Base-by-base conservation (phyloP, 352 stramenopile species). In the Sclerospora graminicola region DNA sequence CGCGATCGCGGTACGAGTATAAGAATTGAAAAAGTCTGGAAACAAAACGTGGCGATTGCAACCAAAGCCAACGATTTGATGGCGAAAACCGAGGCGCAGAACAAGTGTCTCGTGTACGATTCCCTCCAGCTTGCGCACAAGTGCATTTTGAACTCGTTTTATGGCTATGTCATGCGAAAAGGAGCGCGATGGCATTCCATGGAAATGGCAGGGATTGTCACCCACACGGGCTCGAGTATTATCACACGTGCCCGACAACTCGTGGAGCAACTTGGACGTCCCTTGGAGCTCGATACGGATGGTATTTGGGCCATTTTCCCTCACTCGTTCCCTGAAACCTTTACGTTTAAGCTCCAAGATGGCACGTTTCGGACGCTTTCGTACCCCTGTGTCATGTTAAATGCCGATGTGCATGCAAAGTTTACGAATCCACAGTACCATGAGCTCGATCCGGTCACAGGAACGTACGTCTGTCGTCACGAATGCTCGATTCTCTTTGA, bases 401-500 rank as follows among this genome's bases (percentile, higher is more conserved):
- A 99, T 62, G 95, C 95, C 15, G 90, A 98, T 58, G 93, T 99
- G 5, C 80, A 99, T 45, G 85, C 96, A 33, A 96, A 97, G 46
- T 99, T 98, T 64, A 98, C 95, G 14, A 99, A 99, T 55, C 93
- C 98, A 43, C 96, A 99, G 63, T 89, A 89, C 50, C 75, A 89
- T 15, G 75, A 84, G 28, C 43, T 78, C 21, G 67, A 83, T 29
- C 35, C 46, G 0, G 54, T 48, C 6, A 74, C 69, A 8, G 83
- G 85, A 18, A 82, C 72, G 26, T 99, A 98, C 57, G 83, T 89
- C 24, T 97, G 75, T 14, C 76, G 89, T 24, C 92, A 81, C 16
- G 96, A 99, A 53, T 98, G 95, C 52, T 98, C 92, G 7, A 99
- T 99, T 55, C 96, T 98, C 48, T 99, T 99, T 56, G 96, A 99